Percentiles rank a stretch among this genome's conserved stretches.
Evolutionary conservation across 768 basidiomycete species (phyloP).

Genomic region (Boletus pseudo-olivaceus): DNA sequence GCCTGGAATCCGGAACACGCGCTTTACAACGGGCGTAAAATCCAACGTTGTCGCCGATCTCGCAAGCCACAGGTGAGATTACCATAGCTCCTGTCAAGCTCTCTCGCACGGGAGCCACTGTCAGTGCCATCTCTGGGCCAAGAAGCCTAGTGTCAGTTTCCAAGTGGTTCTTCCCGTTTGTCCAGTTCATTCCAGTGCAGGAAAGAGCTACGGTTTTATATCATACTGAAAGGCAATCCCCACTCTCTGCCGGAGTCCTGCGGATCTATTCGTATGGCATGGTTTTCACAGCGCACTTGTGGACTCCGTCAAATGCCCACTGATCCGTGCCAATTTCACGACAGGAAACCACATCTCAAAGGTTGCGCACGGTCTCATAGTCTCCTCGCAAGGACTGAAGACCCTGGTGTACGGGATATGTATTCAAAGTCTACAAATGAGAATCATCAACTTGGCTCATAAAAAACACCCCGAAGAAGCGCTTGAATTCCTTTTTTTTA

Average conservation of each 20-base stretch:
- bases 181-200: constrained; percentile 24
- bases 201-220: constrained; percentile 35
- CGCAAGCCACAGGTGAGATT: background rate
- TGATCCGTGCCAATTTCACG: constrained; percentile 37
- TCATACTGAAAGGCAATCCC: constrained; percentile 29
- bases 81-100: background rate
- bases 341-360: constrained; percentile 36
- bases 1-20: constrained; percentile 8
- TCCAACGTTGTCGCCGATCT: constrained; percentile 2
- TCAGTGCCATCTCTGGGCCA: constrained; percentile 16
- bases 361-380: too few species aligned
- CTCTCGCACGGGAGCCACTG: constrained; percentile 22
- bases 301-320: constrained; percentile 35
- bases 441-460: constrained; percentile 4
- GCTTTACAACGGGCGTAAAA: constrained; percentile 13
- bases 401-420: background rate
- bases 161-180: constrained; percentile 15
- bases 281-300: constrained; percentile 27
- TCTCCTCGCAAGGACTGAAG: too few species aligned
- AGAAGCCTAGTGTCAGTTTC: constrained; percentile 13
- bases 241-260: constrained; percentile 26
- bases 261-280: constrained; percentile 18
- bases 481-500: constrained; percentile 23
- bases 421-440: background rate
- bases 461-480: constrained; percentile 24